phyloP scores from a whole-genome alignment of 2,329 filamentous ascomycete genomes.

The Paecilomyces fulvus region DNA sequence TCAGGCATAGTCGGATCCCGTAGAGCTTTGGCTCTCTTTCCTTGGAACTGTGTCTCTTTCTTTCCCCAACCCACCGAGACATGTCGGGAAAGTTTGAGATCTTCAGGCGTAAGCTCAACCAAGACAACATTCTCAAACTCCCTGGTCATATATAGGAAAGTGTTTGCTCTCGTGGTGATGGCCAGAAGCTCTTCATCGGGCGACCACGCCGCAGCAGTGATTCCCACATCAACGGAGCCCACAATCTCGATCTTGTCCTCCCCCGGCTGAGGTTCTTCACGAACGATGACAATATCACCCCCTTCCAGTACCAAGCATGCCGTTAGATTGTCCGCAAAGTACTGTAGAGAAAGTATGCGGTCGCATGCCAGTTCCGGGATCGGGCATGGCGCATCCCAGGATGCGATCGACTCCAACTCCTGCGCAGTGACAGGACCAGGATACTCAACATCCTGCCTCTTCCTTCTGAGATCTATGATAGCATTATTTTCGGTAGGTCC shows the following conservation, averaged over 20 bases:
- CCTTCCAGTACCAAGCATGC: slow-evolving; percentile 79
- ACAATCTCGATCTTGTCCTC: slow-evolving; percentile 88
- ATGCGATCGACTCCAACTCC: slow-evolving; percentile 53
- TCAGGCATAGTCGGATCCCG: slow-evolving; percentile 93
- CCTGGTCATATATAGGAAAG: slow-evolving; percentile 84
- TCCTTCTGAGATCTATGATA: slow-evolving; percentile 63
- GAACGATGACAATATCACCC: slow-evolving; percentile 81
- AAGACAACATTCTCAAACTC: slow-evolving; percentile 79
- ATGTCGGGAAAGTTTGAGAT: slow-evolving; percentile 81
- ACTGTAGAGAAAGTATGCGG: slow-evolving; percentile 68
- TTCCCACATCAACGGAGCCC: slow-evolving; percentile 86
- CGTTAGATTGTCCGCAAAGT: slow-evolving; percentile 71
- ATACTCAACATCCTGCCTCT: slow-evolving; percentile 25
- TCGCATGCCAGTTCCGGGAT: slow-evolving; percentile 68
- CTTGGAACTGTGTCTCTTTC: slow-evolving; percentile 95
- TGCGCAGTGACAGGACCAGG: slow-evolving; percentile 33
- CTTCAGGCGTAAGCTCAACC: slow-evolving; percentile 61
- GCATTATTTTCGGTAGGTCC: slow-evolving; percentile 65
- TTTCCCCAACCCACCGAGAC: slow-evolving; percentile 98
- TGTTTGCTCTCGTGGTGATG: slow-evolving; percentile 69
- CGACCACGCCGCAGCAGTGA: slow-evolving; percentile 83
- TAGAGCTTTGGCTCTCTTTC: slow-evolving; percentile 75
- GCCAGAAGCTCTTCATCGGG: slow-evolving; percentile 87
- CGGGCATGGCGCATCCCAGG: slow-evolving; percentile 82
- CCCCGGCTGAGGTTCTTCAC: slow-evolving; percentile 57